Conservation (phyloP, 1,284 basidiomycete species). For the Ustilago lituana region DNA sequence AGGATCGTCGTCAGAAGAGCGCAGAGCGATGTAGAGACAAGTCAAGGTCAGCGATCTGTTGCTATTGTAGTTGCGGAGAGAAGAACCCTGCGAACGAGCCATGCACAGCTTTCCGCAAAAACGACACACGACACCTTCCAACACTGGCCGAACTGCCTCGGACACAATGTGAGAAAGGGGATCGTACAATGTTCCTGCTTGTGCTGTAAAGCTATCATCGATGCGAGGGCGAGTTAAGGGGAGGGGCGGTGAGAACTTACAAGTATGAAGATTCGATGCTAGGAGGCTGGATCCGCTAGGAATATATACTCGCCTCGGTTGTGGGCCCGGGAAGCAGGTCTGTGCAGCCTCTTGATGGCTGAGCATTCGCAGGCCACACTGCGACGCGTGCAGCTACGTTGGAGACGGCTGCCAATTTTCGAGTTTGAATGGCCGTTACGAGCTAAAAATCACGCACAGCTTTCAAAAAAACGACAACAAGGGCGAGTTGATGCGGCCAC, state of each 20-base stretch:
- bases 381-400: neutral
- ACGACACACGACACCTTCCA: neutral
- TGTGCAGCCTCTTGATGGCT: neutral
- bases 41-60: slow-evolving; percentile 6
- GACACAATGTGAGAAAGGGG: too few species aligned
- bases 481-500: too few species aligned
- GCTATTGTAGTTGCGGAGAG: neutral
- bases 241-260: slow-evolving; percentile 24
- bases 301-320: slow-evolving; percentile 25
- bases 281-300: neutral
- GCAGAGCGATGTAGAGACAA: slow-evolving; percentile 3
- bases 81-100: neutral
- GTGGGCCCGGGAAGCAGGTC: slow-evolving; percentile 6
- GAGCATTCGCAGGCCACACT: neutral
- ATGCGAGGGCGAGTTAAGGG: slow-evolving; percentile 13
- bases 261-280: slow-evolving; percentile 30
- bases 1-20: neutral
- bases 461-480: too few species aligned
- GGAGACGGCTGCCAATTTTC: slow-evolving; percentile 2
- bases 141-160: neutral
- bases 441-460: too few species aligned
- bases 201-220: neutral
- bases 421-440: slow-evolving; percentile 41
- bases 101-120: neutral
- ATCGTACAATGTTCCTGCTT: too few species aligned